Conservation (phyloP, 2,329 filamentous ascomycete species). For the Penicillium sp. region DNA sequence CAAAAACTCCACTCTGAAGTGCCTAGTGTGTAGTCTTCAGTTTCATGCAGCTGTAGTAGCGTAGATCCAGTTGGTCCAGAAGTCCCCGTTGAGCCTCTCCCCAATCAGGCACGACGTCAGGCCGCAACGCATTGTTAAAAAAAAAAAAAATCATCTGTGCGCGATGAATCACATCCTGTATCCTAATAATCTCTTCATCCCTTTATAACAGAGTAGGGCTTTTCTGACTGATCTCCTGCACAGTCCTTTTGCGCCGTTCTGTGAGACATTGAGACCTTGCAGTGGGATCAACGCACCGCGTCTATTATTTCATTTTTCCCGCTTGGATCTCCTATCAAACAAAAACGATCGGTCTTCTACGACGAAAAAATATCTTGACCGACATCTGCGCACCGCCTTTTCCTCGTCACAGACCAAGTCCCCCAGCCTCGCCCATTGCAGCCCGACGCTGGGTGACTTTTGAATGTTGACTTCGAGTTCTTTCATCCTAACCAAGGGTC, state of each 20-base stretch:
- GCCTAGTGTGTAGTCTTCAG: background rate
- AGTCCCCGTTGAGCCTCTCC: slow-evolving; percentile 7
- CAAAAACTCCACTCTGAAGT: slow-evolving; percentile 11
- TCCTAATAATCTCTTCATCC: slow-evolving; percentile 3
- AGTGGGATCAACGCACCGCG: slow-evolving; percentile 19
- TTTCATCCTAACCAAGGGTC: background rate
- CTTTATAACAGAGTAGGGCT: background rate
- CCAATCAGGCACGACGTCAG: slow-evolving; percentile 28
- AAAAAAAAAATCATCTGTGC: slow-evolving; percentile 19
- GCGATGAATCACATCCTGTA: slow-evolving; percentile 16
- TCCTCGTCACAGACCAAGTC: slow-evolving; percentile 18
- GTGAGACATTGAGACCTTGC: slow-evolving; percentile 25
- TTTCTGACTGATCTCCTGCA: slow-evolving; percentile 22
- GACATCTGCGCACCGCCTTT: slow-evolving; percentile 21
- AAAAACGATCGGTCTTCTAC: slow-evolving; percentile 14
- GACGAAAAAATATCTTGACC: slow-evolving; percentile 11
- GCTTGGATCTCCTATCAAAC: slow-evolving; percentile 8
- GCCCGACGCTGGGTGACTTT: slow-evolving; percentile 24
- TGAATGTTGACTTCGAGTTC: slow-evolving; percentile 10
- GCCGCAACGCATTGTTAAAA: slow-evolving; percentile 23
- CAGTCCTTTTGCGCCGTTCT: slow-evolving; percentile 21
- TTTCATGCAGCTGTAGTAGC: background rate
- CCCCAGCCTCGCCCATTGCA: slow-evolving; percentile 27
- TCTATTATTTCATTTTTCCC: slow-evolving; percentile 4
- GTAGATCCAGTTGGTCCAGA: background rate